Percentiles rank a stretch among this genome's conserved stretches.
These are phyloP conservation scores for Silybum marianum DNA, from an alignment of 129 eudicot species.

Conservation along the genomic window DNA sequence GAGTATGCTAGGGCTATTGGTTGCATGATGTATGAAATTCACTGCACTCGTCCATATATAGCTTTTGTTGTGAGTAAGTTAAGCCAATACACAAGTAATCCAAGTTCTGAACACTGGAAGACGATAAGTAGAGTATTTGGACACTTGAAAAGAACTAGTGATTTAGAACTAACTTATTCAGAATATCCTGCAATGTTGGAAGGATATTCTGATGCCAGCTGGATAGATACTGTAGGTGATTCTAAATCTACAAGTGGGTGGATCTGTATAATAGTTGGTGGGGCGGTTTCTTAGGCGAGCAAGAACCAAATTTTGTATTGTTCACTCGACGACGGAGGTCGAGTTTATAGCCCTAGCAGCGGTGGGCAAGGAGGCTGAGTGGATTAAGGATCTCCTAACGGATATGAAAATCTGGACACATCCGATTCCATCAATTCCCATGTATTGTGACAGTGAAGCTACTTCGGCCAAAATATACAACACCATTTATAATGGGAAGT, in stretches of 20 bases:
- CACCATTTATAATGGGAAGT: background rate
- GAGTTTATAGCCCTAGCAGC: background rate
- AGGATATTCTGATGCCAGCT: constrained; percentile 9
- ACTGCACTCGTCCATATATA: background rate
- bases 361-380: background rate
- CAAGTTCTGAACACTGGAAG: background rate
- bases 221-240: background rate
- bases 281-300: background rate
- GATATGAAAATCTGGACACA: background rate
- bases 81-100: constrained; percentile 1
- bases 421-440: background rate
- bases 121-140: background rate
- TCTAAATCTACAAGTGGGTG: background rate
- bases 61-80: constrained; percentile 4
- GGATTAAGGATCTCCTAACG: background rate
- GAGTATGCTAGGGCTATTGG: background rate
- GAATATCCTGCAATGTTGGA: background rate
- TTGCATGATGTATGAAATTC: background rate
- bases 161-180: background rate
- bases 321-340: background rate
- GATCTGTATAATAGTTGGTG: background rate
- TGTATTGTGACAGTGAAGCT: background rate
- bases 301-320: too few relatives aligned
- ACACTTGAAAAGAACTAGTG: background rate
- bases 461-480: background rate